Percentiles rank a stretch among this genome's conserved stretches.
These are phyloP conservation scores for Drechmeria coniospora DNA, from an alignment of 2,329 filamentous ascomycete genomes.

Conservation along the genomic window DNA sequence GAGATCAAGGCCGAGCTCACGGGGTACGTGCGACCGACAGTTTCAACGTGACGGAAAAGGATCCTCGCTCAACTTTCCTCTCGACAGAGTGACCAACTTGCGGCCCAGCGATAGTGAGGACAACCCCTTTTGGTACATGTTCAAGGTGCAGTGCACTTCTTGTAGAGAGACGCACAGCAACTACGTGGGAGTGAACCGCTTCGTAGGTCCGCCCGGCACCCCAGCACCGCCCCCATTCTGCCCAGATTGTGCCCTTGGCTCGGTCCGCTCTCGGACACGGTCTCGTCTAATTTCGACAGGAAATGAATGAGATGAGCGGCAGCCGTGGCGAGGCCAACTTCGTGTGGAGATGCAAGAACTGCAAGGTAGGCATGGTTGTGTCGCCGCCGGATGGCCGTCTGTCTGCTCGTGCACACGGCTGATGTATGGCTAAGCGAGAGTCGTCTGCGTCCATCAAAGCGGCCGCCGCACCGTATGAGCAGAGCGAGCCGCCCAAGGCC, in stretches of 20 bases:
- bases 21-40: conserved; percentile 46
- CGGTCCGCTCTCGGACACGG: no score
- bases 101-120: conserved; percentile 69
- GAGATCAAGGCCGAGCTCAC: conserved; percentile 51
- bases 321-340: conserved; percentile 96
- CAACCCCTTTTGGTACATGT: conserved; percentile 87
- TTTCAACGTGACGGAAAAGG: no score
- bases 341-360: conserved; percentile 98
- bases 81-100: conserved; percentile 79
- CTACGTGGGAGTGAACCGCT: conserved; percentile 71
- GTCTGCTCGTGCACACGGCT: background rate
- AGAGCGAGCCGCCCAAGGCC: conserved; percentile 54
- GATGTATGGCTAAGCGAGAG: conserved; percentile 45
- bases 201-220: conserved; percentile 43
- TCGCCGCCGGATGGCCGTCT: background rate
- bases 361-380: conserved; percentile 49
- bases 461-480: conserved; percentile 55
- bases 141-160: conserved; percentile 96
- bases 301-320: conserved; percentile 78
- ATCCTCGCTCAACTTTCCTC: background rate
- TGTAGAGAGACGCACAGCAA: conserved; percentile 86
- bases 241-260: no score
- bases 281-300: no score
- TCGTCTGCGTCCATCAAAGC: conserved; percentile 74
- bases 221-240: no score